Conservation (phyloP, 163 green algal species). For the Chlorella variabilis region DNA sequence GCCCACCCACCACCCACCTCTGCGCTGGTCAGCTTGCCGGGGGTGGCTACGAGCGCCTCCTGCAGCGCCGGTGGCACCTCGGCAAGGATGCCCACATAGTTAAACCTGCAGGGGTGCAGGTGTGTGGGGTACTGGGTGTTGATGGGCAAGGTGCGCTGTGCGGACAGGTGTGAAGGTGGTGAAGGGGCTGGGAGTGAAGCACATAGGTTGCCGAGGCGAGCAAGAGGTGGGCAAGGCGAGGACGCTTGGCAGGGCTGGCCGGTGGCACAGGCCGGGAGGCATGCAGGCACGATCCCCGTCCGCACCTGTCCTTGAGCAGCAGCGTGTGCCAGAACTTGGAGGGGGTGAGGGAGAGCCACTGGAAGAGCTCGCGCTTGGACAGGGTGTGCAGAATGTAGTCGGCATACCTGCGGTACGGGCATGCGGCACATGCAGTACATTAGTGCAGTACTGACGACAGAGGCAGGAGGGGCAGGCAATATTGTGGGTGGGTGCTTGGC, state of each 20-base stretch:
- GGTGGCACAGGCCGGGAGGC: too few relatives aligned
- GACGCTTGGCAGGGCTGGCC: too few relatives aligned
- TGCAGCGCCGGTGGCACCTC: conserved; percentile 38
- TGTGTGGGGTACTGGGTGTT: neutral
- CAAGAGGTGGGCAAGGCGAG: too few relatives aligned
- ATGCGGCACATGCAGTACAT: neutral
- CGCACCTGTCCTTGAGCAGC: conserved; percentile 75
- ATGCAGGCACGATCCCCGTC: too few relatives aligned
- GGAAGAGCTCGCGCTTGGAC: conserved; percentile 73
- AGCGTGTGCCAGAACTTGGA: conserved; percentile 81
- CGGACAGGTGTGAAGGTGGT: neutral
- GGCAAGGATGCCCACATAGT: conserved; percentile 76
- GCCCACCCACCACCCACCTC: conserved; percentile 13
- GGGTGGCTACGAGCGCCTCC: conserved; percentile 11
- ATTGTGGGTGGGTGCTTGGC: too few relatives aligned
- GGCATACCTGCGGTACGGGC: conserved; percentile 61
- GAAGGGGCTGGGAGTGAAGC: too few relatives aligned
- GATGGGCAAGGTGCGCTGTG: neutral
- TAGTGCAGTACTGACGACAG: neutral
- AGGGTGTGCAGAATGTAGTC: conserved; percentile 87
- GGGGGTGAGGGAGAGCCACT: conserved; percentile 78
- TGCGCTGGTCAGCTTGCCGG: conserved; percentile 9
- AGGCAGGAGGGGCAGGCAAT: too few relatives aligned
- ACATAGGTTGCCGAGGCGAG: too few relatives aligned
- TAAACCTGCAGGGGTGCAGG: conserved; percentile 55